Evolutionary conservation across 225 moss, liverwort and hornwort species (phyloP).

Genomic region (Bryum argenteum): DNA sequence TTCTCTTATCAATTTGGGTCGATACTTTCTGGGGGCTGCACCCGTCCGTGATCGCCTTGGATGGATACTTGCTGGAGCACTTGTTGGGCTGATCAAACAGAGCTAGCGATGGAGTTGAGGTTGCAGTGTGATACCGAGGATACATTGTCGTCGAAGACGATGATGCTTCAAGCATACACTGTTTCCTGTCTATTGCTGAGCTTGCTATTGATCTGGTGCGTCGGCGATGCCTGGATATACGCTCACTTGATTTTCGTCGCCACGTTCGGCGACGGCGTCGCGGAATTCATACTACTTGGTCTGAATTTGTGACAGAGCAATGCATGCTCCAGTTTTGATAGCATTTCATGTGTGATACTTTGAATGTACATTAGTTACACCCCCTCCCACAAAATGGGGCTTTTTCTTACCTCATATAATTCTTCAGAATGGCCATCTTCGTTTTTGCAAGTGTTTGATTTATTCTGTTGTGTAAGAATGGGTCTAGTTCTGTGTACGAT

Average conservation of each 20-base stretch:
- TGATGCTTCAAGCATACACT: slow-evolving; percentile 35
- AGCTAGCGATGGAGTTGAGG: background rate
- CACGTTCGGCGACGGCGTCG: slow-evolving; percentile 8
- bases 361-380: background rate
- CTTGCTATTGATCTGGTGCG: slow-evolving; percentile 33
- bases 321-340: no score
- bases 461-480: no score
- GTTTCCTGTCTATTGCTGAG: slow-evolving; percentile 38
- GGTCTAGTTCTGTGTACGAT: no score
- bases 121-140: background rate
- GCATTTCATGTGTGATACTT: slow-evolving; percentile 4
- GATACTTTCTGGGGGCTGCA: no score
- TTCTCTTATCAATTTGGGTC: no score
- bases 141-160: slow-evolving; percentile 2
- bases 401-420: background rate
- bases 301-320: background rate
- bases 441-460: background rate
- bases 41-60: no score
- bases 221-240: slow-evolving; percentile 36
- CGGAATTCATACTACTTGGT: background rate
- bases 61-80: no score
- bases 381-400: background rate
- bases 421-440: background rate
- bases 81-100: no score
- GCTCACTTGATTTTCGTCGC: background rate